Conservation (phyloP, 371 early-diverging fungal species). For the Lichtheimia ornata region DNA sequence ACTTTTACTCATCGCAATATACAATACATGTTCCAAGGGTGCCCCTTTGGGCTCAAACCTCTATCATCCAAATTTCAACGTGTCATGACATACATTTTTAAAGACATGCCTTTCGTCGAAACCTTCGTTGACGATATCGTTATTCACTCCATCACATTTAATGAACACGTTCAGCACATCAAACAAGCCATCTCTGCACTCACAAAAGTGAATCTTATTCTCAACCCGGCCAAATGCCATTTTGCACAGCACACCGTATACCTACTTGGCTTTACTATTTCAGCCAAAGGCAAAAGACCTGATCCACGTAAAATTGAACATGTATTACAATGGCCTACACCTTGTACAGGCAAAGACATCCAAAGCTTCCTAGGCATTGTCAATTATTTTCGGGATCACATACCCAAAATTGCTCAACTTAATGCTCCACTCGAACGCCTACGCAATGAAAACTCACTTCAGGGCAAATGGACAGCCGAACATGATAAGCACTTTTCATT, state of each 20-base stretch:
- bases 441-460: neutral
- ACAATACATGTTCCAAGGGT: slow-evolving; percentile 8
- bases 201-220: slow-evolving; percentile 17
- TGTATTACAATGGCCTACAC: slow-evolving; percentile 12
- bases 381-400: neutral
- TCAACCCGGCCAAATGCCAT: slow-evolving; percentile 25
- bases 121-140: slow-evolving; percentile 16
- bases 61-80: slow-evolving; percentile 10
- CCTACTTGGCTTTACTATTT: slow-evolving; percentile 22
- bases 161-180: slow-evolving; percentile 5
- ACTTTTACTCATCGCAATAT: slow-evolving; percentile 11
- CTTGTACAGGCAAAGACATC: slow-evolving; percentile 17
- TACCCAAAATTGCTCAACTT: neutral
- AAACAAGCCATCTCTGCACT: slow-evolving; percentile 12
- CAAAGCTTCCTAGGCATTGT: neutral
- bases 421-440: neutral
- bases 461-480: slow-evolving; percentile 4
- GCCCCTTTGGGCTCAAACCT: neutral
- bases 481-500: slow-evolving; percentile 13
- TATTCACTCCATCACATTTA: neutral
- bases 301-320: slow-evolving; percentile 21
- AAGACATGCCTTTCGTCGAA: neutral
- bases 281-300: slow-evolving; percentile 13
- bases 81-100: neutral
- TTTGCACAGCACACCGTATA: slow-evolving; percentile 18